Conservation (phyloP, 768 basidiomycete genomes). For the Amanita polypyramis region DNA sequence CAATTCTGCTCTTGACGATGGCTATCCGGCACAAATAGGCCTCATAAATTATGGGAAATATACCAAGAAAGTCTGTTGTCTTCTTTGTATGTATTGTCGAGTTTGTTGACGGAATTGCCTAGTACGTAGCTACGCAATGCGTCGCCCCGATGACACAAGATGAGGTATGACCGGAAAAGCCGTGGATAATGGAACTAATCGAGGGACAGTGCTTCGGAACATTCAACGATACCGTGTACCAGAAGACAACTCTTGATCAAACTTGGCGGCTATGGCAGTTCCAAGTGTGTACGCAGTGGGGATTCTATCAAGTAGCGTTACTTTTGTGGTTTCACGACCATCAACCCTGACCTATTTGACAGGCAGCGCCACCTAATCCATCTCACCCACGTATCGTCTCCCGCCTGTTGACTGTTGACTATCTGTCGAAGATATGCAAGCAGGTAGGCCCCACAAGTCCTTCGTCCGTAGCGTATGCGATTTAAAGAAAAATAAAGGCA, state of each 20-base stretch:
- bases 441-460: conserved; percentile 12
- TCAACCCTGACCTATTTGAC: neutral
- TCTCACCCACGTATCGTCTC: conserved; percentile 72
- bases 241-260: conserved; percentile 49
- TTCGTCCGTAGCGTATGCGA: neutral
- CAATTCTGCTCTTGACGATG: conserved; percentile 30
- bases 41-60: conserved; percentile 69
- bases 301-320: conserved; percentile 68
- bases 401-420: conserved; percentile 42
- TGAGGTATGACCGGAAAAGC: conserved; percentile 25
- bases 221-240: conserved; percentile 56
- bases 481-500: conserved; percentile 31
- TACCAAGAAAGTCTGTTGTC: conserved; percentile 47
- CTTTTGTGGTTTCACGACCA: neutral
- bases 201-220: conserved; percentile 75
- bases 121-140: conserved; percentile 4
- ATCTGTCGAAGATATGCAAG: conserved; percentile 28
- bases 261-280: conserved; percentile 85
- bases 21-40: conserved; percentile 43
- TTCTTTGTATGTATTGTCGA: neutral
- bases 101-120: neutral
- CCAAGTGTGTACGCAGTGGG: conserved; percentile 95
- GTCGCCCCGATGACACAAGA: conserved; percentile 25
- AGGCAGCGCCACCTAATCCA: conserved; percentile 71
- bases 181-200: neutral